A percentile compares a stretch with the other conserved stretches of the same genome.
These are phyloP conservation scores for Pseudoturritis turrita DNA, from an alignment of 345 rosid genomes.

Conservation along the genomic window DNA sequence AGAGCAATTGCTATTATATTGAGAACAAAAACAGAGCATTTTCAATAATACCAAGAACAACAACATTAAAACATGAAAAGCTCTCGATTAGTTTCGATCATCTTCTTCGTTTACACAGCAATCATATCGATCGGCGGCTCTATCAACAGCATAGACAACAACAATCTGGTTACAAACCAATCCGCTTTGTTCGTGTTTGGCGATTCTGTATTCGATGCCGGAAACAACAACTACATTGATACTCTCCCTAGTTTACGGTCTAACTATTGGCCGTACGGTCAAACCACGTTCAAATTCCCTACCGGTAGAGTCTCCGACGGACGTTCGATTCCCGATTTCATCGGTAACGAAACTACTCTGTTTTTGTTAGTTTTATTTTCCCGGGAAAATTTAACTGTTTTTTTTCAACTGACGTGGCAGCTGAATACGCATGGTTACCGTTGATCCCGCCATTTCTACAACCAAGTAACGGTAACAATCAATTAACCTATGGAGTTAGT, in stretches of 20 bases:
- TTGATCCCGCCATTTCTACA: conserved; percentile 44
- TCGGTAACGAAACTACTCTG: conserved; percentile 19
- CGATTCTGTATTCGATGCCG: conserved; percentile 44
- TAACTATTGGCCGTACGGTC: conserved; percentile 39
- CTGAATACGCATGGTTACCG: conserved; percentile 40
- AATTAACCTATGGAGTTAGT: conserved; percentile 34
- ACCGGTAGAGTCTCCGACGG: conserved; percentile 46
- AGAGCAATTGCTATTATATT: no score
- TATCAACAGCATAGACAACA: not conserved
- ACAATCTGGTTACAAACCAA: conserved; percentile 8
- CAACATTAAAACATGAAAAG: not conserved
- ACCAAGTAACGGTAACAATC: conserved; percentile 21
- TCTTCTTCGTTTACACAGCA: not conserved
- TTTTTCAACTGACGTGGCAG: conserved; percentile 27
- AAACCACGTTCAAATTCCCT: conserved; percentile 34
- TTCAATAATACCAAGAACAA: not conserved
- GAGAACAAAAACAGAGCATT: not conserved
- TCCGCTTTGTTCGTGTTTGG: conserved; percentile 41
- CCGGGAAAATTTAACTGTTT: not conserved
- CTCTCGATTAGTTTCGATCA: not conserved
- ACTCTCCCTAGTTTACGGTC: conserved; percentile 13
- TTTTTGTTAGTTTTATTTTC: not conserved
- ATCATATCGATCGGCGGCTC: not conserved
- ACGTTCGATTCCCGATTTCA: conserved; percentile 38
- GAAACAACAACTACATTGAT: conserved; percentile 43